A percentile compares a stretch with the other conserved stretches of the same genome.
phyloP scores from a whole-genome alignment of 371 early-diverging fungal species.

The Parasitella parasitica region DNA sequence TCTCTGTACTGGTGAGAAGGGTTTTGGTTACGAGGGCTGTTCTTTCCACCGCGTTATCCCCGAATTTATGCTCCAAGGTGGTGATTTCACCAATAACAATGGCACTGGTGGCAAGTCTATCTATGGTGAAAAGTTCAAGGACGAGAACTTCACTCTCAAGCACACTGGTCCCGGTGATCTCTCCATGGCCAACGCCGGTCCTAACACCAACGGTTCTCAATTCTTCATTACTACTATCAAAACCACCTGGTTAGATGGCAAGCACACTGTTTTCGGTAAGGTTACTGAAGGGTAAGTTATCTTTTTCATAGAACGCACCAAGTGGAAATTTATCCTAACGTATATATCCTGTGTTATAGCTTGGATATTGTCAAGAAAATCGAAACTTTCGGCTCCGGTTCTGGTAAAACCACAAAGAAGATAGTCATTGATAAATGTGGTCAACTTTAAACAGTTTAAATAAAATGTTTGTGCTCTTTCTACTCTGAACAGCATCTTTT shows the following conservation, averaged over 20 bases:
- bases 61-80: conserved; percentile 99
- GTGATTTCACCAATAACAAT: conserved; percentile 94
- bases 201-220: conserved; percentile 97
- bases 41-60: conserved; percentile 93
- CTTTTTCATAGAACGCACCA: no score
- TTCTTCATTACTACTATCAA: conserved; percentile 95
- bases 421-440: conserved; percentile 72
- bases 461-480: no score
- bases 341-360: conserved; percentile 18
- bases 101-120: conserved; percentile 98
- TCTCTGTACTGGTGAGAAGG: conserved; percentile 79
- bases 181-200: conserved; percentile 98
- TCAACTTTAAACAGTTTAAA: conserved; percentile 42
- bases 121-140: conserved; percentile 92
- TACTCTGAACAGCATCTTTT: no score
- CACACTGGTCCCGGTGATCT: conserved; percentile 88
- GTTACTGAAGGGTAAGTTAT: conserved; percentile 76
- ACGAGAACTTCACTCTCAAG: conserved; percentile 97
- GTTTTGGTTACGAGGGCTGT: conserved; percentile 83
- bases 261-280: conserved; percentile 99
- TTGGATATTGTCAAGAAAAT: conserved; percentile 77
- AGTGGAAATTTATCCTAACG: no score
- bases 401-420: conserved; percentile 57
- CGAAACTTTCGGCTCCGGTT: conserved; percentile 63
- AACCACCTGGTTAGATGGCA: conserved; percentile 95